These are phyloP conservation scores for Colletotrichum sp. DNA, from an alignment of 2,329 filamentous ascomycete genomes.

Conservation along the genomic window DNA sequence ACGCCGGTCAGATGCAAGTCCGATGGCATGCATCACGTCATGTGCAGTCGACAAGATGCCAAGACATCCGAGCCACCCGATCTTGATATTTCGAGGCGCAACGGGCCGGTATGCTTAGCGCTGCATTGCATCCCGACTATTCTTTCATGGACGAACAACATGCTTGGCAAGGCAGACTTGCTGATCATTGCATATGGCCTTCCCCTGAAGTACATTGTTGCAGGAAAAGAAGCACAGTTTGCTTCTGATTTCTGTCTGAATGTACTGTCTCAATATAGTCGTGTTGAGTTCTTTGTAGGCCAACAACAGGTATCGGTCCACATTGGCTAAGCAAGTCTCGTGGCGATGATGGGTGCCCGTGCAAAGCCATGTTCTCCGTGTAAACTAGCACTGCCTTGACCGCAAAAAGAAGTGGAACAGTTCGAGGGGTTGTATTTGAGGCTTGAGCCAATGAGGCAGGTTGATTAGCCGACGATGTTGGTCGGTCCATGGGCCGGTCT, in stretches of 20 bases:
- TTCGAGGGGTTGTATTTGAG: too few species aligned
- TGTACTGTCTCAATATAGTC: too few species aligned
- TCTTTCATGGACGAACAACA: not conserved
- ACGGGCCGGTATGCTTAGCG: not conserved
- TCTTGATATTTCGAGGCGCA: not conserved
- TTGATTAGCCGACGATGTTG: not conserved
- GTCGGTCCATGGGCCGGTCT: not conserved
- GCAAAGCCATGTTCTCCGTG: too few species aligned
- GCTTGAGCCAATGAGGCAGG: not conserved
- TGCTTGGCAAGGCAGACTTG: not conserved
- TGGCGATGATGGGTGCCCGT: too few species aligned
- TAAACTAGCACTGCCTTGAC: too few species aligned
- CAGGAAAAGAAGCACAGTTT: rapidly evolving
- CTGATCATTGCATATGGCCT: not conserved
- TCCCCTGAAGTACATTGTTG: rapidly evolving
- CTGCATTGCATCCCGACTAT: not conserved
- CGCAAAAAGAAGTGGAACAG: too few species aligned
- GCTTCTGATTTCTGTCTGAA: not conserved
- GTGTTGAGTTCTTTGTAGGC: too few species aligned
- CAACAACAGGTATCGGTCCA: too few species aligned
- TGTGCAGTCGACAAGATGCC: not conserved
- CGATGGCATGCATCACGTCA: not conserved
- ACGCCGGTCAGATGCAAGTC: not conserved
- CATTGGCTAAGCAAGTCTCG: too few species aligned
- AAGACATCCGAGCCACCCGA: not conserved